A percentile compares a stretch with the other conserved stretches of the same genome.
Conservation (phyloP, 2,329 filamentous ascomycete species). For the Knufia fluminis region DNA sequence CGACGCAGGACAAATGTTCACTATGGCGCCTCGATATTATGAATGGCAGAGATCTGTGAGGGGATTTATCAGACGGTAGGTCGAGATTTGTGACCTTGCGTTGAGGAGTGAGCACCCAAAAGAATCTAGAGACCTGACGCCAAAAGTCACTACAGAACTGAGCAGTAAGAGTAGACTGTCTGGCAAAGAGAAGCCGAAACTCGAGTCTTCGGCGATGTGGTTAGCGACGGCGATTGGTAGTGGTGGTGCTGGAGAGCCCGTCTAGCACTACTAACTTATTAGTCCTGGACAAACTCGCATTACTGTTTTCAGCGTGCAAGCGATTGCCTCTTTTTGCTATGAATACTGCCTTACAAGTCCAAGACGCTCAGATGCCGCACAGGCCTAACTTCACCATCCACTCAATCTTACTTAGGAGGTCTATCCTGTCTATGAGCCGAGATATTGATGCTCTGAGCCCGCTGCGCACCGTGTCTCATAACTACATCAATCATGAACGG, state of each 20-base stretch:
- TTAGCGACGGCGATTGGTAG: neutral
- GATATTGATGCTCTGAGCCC: conserved; percentile 1
- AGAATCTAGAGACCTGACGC: no score
- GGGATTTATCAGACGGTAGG: no score
- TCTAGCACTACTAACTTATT: neutral
- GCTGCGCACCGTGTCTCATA: neutral
- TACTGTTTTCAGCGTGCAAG: neutral
- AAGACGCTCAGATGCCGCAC: no score
- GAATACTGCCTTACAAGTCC: no score
- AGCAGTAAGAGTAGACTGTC: no score
- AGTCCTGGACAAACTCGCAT: neutral
- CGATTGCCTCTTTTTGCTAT: neutral
- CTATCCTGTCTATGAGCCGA: no score
- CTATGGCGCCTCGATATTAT: neutral
- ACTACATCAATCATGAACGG: neutral
- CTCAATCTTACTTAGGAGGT: no score
- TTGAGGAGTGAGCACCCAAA: no score
- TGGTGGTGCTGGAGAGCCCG: neutral
- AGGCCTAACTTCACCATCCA: no score
- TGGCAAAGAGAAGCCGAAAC: neutral
- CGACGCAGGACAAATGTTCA: neutral
- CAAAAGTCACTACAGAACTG: conserved; percentile 3
- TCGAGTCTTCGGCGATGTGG: neutral
- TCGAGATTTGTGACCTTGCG: no score
- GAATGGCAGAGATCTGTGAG: no score